Evolutionary conservation across 768 basidiomycete species (phyloP).

Genomic region (Gautieria morchelliformis): DNA sequence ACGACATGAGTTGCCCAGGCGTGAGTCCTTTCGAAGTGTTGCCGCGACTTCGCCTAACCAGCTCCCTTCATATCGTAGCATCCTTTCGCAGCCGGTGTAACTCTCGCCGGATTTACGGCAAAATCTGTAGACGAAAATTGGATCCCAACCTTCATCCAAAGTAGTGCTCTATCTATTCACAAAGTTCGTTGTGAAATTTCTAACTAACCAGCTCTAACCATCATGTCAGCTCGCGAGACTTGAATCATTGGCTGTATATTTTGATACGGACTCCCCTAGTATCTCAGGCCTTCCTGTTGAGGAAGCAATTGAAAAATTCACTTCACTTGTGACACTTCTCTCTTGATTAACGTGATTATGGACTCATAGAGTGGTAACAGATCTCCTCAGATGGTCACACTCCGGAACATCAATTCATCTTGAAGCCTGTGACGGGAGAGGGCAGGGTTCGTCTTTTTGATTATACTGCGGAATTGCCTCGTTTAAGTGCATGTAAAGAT

Average conservation of each 20-base stretch:
- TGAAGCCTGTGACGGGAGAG: constrained; percentile 93
- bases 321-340: constrained; percentile 47
- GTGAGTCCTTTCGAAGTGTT: constrained; percentile 34
- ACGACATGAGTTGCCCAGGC: constrained; percentile 85
- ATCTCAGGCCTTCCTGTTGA: constrained; percentile 56
- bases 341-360: neutral
- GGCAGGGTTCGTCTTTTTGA: constrained; percentile 52
- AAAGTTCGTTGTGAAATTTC: constrained; percentile 45
- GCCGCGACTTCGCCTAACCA: neutral
- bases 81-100: constrained; percentile 88
- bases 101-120: constrained; percentile 79
- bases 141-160: constrained; percentile 88
- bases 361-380: constrained; percentile 21
- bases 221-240: constrained; percentile 64
- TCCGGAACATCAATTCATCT: constrained; percentile 79
- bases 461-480: neutral
- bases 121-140: constrained; percentile 83
- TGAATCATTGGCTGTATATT: constrained; percentile 83
- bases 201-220: neutral
- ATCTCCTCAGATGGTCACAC: constrained; percentile 39
- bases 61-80: constrained; percentile 40
- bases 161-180: constrained; percentile 76
- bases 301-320: constrained; percentile 68
- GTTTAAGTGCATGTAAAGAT: constrained; percentile 33
- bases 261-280: constrained; percentile 83